Base-by-base conservation (phyloP, 1,139 yeast genomes). In the Blastobotrys buckinghamii region DNA sequence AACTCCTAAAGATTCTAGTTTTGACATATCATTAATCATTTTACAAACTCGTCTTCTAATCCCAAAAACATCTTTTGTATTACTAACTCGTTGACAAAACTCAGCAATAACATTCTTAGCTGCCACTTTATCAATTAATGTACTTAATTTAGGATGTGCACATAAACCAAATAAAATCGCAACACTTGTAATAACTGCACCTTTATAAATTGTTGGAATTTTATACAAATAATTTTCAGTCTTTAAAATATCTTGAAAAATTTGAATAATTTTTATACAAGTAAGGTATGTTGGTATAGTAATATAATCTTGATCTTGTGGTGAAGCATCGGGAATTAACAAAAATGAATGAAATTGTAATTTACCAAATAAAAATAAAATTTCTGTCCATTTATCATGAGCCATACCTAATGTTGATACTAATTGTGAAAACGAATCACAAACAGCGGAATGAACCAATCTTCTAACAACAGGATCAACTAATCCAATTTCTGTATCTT, bases 401-500 rank as follows among this genome's bases (percentile, higher is more conserved):
- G 38, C 12, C 15, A 26, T 26, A n/a, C 38, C 44, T 26, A 55
- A 44, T 44, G 44, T 24, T 51, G 55, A 22, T 47, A 45, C 49
- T 38, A 51, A 35, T 32, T 49, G 53, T 3, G 60, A 54, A 15
- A 54, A 42, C 4, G 50, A 47, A 7, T 39, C 42, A 16, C 48
- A 52, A 16, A 53, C 49, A 2, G 51, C 40, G 13, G 51, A 47
- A 40, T 55, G 57, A 5, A 57, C 24, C 30, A 55, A 40, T 26
- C 45, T 49, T 6, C 60, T 44, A 2, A 53, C 42, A 7, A 39
- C 42, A 5, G 58, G 57, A 8, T 50, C 53, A 6, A 52, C 53
- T 36, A 56, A 38, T 9, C 59, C 58, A 37, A 45, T 51, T 30
- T 55, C 57, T 13, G 55, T 48, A 27, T 57, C 57, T 2, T 55